Percentiles rank a stretch among this genome's conserved stretches.
These are phyloP conservation scores for Exophiala sideris DNA, from an alignment of 2,329 filamentous ascomycete species.

Conservation along the genomic window DNA sequence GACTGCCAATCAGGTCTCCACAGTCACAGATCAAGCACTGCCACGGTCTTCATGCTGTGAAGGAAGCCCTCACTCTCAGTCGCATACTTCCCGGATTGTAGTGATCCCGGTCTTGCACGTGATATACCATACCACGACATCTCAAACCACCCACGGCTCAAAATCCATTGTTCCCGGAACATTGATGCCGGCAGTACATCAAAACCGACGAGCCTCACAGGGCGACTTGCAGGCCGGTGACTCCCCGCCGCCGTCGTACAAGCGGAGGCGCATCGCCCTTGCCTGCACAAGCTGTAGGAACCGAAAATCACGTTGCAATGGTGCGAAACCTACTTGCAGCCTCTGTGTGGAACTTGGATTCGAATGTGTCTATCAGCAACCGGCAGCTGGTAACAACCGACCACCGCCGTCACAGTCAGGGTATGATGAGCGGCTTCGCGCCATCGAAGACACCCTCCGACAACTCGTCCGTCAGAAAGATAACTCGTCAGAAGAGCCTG, in stretches of 20 bases:
- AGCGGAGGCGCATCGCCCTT: conserved; percentile 38
- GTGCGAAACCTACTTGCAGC: conserved; percentile 42
- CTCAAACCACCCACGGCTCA: too few relatives aligned
- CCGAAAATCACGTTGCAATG: conserved; percentile 43
- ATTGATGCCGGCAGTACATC: neutral
- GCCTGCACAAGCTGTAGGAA: conserved; percentile 40
- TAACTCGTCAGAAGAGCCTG: neutral
- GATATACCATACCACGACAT: too few relatives aligned
- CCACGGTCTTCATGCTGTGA: too few relatives aligned
- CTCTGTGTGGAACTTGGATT: conserved; percentile 41
- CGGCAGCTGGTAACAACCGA: conserved; percentile 14
- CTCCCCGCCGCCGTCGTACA: conserved; percentile 26
- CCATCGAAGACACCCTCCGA: conserved; percentile 21
- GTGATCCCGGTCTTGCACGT: too few relatives aligned
- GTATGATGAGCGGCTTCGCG: conserved; percentile 21
- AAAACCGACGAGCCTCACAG: conserved; percentile 9
- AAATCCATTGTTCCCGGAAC: too few relatives aligned
- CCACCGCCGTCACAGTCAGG: conserved; percentile 4
- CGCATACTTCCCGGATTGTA: too few relatives aligned
- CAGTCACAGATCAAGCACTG: too few relatives aligned
- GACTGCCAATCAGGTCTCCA: too few relatives aligned
- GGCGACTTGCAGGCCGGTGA: conserved; percentile 12
- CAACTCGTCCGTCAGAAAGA: conserved; percentile 17
- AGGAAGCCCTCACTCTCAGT: too few relatives aligned
- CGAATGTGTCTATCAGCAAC: conserved; percentile 41